These are phyloP conservation scores for Sporothrix sp. DNA, from an alignment of 2,329 filamentous ascomycete genomes.

Conservation along the genomic window DNA sequence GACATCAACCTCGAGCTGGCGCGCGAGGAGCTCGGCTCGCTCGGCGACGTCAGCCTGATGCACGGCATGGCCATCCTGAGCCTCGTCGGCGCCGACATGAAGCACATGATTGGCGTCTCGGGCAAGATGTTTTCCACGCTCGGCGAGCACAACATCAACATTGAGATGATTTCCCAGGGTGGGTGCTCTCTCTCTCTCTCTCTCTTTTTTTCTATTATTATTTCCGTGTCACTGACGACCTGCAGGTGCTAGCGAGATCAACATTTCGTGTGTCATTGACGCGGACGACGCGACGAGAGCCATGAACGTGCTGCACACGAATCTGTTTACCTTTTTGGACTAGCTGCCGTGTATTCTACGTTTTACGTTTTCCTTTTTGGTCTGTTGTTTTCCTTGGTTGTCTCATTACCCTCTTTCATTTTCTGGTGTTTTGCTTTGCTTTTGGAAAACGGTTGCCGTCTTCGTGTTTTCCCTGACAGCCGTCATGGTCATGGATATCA, in stretches of 20 bases:
- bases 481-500: no score
- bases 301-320: slow-evolving; percentile 92
- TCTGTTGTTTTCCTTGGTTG: neutral
- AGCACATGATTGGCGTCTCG: slow-evolving; percentile 91
- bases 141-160: slow-evolving; percentile 88
- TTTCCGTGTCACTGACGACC: slow-evolving; percentile 2
- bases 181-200: slow-evolving; percentile 23
- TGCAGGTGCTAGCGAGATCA: slow-evolving; percentile 91
- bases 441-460: neutral
- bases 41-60: slow-evolving; percentile 84
- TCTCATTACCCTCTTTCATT: neutral
- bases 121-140: slow-evolving; percentile 92
- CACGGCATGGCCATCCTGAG: slow-evolving; percentile 92
- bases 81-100: slow-evolving; percentile 89
- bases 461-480: neutral
- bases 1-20: slow-evolving; percentile 45
- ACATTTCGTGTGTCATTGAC: slow-evolving; percentile 96
- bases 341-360: slow-evolving; percentile 25
- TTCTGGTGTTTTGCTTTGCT: slow-evolving; percentile 2
- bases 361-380: neutral
- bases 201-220: neutral
- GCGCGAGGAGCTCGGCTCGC: slow-evolving; percentile 55
- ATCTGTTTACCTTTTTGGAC: slow-evolving; percentile 91
- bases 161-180: slow-evolving; percentile 99
- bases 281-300: slow-evolving; percentile 83